Evolutionary conservation across 2,329 filamentous ascomycete genomes (phyloP), one percentile per base, ranked within the genome.

Genomic region (Fusarium annulatum): DNA sequence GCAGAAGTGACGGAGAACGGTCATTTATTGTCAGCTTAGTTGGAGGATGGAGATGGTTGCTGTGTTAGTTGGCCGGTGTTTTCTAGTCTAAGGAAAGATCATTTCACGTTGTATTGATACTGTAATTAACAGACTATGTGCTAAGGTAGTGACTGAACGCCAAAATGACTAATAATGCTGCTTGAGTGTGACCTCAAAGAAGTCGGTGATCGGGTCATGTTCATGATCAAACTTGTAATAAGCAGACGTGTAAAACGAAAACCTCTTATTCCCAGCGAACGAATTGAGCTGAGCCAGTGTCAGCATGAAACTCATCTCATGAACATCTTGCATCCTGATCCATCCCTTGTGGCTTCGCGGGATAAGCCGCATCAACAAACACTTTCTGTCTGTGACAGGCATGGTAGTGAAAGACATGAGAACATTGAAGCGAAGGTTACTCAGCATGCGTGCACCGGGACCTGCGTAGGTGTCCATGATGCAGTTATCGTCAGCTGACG

Each of bases 131-230:
- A 39, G 38, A 21, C 19, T 12, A 14, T 41, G 2, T 14, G 12
- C 19, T 41, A 41, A 7, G 12, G 39, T 41, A n/a, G 21, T 41
- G 12, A 42, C 12, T 42, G 14, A 2, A n/a, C n/a, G n/a, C n/a
- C n/a, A n/a, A n/a, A n/a, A n/a, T n/a, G n/a, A n/a, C n/a, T n/a
- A n/a, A n/a, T n/a, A n/a, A n/a, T n/a, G n/a, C n/a, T n/a, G n/a
- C n/a, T n/a, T 42, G 14, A 2, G n/a, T 23, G 14, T 4, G 15
- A 43, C 14, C 9, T 23, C n/a, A 16, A 43, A 43, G n/a, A 0
- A 23, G 0, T 16, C 41, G 0, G 5, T 43, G n/a, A 43, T 43
- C 0, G 41, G 41, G 5, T 43, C 41, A 23, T 43, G 15, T 0
- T 43, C n/a, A 3, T 43, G 41, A 23, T 16, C 41, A 43, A 43